phyloP scores from a whole-genome alignment of 2,329 filamentous ascomycete genomes.

The Sarocladium oryzae region DNA sequence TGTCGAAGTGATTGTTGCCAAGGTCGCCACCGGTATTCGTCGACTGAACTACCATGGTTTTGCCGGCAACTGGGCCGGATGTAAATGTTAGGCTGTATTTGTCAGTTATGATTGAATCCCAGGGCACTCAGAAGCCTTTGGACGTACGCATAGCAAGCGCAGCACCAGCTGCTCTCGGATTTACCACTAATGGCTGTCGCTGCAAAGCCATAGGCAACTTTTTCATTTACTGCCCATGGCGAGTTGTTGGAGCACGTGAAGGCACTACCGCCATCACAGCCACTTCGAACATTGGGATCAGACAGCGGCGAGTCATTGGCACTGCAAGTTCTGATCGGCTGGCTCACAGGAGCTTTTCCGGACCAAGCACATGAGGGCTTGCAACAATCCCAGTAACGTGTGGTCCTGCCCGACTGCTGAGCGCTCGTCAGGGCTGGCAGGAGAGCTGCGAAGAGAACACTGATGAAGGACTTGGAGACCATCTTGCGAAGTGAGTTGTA shows the following conservation, averaged over 20 bases:
- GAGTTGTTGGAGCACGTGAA: constrained; percentile 57
- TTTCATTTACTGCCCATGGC: constrained; percentile 54
- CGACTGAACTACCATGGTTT: constrained; percentile 58
- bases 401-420: constrained; percentile 17
- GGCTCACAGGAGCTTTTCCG: constrained; percentile 45
- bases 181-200: constrained; percentile 50
- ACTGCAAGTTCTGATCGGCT: constrained; percentile 47
- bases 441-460: not conserved
- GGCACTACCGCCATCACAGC: constrained; percentile 51
- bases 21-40: constrained; percentile 57
- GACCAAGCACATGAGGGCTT: constrained; percentile 61
- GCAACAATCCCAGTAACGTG: constrained; percentile 59
- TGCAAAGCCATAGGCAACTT: constrained; percentile 57
- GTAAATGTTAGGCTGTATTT: constrained; percentile 40
- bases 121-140: not conserved
- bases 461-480: not conserved
- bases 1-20: constrained; percentile 51
- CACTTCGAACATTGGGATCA: constrained; percentile 40
- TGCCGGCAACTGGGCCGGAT: constrained; percentile 44
- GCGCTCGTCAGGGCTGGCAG: not conserved
- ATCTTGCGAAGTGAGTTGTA: not conserved
- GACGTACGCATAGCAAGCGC: constrained; percentile 51
- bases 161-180: constrained; percentile 58
- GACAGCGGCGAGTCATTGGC: constrained; percentile 47
- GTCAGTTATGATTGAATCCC: too few relatives aligned